Evolutionary conservation across 768 basidiomycete genomes (phyloP), one percentile per base, ranked within the genome.

Genomic region (Coprinellus micaceus): DNA sequence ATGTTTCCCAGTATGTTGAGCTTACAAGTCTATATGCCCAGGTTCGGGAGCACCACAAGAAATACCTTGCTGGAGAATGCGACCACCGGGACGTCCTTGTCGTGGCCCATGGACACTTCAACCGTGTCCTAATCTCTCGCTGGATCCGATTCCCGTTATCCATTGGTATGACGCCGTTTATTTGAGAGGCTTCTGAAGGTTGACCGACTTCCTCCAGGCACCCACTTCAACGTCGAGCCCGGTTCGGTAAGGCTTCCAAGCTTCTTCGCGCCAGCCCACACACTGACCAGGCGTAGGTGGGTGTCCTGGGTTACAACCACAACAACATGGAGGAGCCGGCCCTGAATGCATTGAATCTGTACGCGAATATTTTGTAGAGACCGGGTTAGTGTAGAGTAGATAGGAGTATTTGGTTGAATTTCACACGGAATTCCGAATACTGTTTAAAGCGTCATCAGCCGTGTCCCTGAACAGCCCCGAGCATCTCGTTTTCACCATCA

Each of bases 61-160:
- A 80, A 62, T 91, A 88, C 67, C 75, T 81, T 45, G 88, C 91
- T 62, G 81, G 87, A 47, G 83, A 83, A 1, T 72, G 77, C 17
- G 78, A 85, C 53, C 79, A 81, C 21, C 81, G 89, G 21, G 93
- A 97, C 63, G 86, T 94, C 10, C 79, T 95, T 57, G 88, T 98
- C 64, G 84, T 98, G 58, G 91, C 93, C 0, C 95, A 98, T 69
- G 94, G 89, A 0, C 89, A 94, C 69, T 85, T 89, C 68, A 90
- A 81, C 53, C 82, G 89, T 39, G 80, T 82, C 46, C 75, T 93
- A 62, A 88, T 94, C 52, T 76, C 91, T 13, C 86, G 93, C 46
- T 96, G 93, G 93, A 82, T 89, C 59, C 71, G 79, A 24, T 82
- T 91, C 63, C 83, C 84, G 2, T 73, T 91, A 22, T 68, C 69